Base-by-base conservation (phyloP, 2,329 filamentous ascomycete species). In the Alternaria brassicicola region DNA sequence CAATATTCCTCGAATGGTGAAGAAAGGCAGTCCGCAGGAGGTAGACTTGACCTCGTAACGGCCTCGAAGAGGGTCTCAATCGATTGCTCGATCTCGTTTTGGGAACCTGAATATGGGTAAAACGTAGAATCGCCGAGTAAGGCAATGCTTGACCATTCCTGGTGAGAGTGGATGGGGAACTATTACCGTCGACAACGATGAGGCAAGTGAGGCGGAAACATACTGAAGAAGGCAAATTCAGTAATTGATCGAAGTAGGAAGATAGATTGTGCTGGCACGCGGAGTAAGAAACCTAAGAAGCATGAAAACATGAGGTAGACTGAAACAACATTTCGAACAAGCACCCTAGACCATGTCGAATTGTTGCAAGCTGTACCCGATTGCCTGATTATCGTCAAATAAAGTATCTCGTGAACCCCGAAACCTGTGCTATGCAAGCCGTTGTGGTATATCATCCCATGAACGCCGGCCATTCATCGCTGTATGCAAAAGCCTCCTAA, bases 361-460 rank as follows among this genome's bases (percentile, higher is more conserved):
- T 12, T 1, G 13, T 19, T 9, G 19, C 12, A 15, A 6, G 5
- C 12, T 15, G 19, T 38, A 15, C 30, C 12, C 4, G 30, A 17
- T 3, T 15, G 6, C 19, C 13, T n/a, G 3, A 36, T 7, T 9
- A 36, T 36, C 7, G 0, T 6, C 33, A 2, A 36, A 13, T 17
- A 36, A 7, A 19, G 13, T 8, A 6, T 17, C 1, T 28, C 13
- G 7, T 12, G 17, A 10, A 23, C 21, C 12, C 35, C 8, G 4
- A 19, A 39, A 1, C 12, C 21, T 33, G 35, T 35, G 58, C 57
- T 66, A 62, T 67, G 60, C 59, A 61, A 61, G 17, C 21, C 12
- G 17, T 30, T 17, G 23, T 52, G 25, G 46, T 56, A 47, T 41
- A 17, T 41, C 8, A 12, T 42, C 6, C 36, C 38, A 7, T 31